These are phyloP conservation scores for barley (Hordeum vulgare) DNA, from an alignment of 176 grass and related monocot species.

Conservation along the genomic window MorexV3_pseudomolecules_assembly NC_058524.1:453075216-453075715, in stretches of 20 bases:
- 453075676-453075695: not conserved
- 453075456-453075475: slow-evolving; percentile 90
- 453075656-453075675: slow-evolving; percentile 4
- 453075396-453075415: no score
- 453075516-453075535: slow-evolving; percentile 97
- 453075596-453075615: slow-evolving; percentile 55
- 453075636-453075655: slow-evolving; percentile 19
- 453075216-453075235: slow-evolving; percentile 86
- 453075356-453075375: not conserved
- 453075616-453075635: slow-evolving; percentile 1
- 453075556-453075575: slow-evolving; percentile 96
- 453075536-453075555: slow-evolving; percentile 95
- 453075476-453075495: slow-evolving; percentile 93
- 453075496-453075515: slow-evolving; percentile 97
- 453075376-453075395: not conserved
- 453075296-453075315: slow-evolving; percentile 81
- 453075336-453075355: not conserved
- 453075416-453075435: no score
- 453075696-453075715: not conserved
- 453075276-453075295: slow-evolving; percentile 97
- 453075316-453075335: slow-evolving; percentile 44
- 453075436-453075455: slow-evolving; percentile 93
- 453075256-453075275: slow-evolving; percentile 98
- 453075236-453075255: slow-evolving; percentile 94
- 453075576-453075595: slow-evolving; percentile 66